Evolutionary conservation across 768 basidiomycete species (phyloP).

Genomic region (Termitomyces sp.): DNA sequence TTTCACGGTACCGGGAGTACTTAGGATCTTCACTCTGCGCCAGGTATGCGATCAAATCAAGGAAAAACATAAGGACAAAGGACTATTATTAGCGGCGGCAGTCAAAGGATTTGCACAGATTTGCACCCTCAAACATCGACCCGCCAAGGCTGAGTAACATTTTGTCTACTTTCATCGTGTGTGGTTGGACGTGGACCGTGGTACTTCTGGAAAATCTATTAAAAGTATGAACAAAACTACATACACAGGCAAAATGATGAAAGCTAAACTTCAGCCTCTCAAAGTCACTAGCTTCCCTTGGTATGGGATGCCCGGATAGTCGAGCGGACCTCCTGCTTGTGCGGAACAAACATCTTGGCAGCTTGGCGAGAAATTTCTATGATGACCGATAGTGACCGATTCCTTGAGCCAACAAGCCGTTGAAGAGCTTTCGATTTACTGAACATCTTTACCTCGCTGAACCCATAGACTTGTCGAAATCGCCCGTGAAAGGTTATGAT

Average conservation of each 20-base stretch:
- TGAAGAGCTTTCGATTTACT: no score
- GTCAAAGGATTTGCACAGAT: neutral
- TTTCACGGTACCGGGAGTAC: no score
- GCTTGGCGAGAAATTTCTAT: neutral
- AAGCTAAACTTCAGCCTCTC: no score
- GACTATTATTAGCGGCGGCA: neutral
- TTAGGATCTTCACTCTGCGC: neutral
- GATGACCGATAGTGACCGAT: neutral
- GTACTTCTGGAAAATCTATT: neutral
- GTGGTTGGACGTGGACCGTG: no score
- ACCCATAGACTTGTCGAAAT: neutral
- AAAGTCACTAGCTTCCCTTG: no score
- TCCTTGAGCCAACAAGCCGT: neutral
- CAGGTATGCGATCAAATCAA: neutral
- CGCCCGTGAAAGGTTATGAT: constrained; percentile 11
- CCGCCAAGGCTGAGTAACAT: neutral
- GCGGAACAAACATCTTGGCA: neutral
- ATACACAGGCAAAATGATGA: no score
- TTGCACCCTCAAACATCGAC: neutral
- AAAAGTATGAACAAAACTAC: neutral
- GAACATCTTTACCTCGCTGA: neutral
- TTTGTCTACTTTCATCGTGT: neutral
- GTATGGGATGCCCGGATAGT: no score
- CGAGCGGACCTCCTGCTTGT: no score
- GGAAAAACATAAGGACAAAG: neutral